Evolutionary conservation across 257 asterid genomes (phyloP), one percentile per base, ranked within the genome.

Genomic region (Anisodus tanguticus): DNA sequence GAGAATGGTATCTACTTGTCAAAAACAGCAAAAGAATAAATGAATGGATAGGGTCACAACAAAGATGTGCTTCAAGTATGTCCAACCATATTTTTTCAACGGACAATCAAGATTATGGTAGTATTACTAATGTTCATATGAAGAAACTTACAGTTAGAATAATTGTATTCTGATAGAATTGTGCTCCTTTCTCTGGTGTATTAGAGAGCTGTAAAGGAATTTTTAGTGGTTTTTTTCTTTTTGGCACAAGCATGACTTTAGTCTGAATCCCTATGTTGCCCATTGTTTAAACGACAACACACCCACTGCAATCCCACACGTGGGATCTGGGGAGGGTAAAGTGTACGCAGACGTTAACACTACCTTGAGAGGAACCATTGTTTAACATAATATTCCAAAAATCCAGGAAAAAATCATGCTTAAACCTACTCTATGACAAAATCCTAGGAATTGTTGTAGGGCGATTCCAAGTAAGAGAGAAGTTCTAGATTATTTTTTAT

Each of bases 41-140:
- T 5, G 45, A 22, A 51, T 51, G 81, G 71, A 76, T 8, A 31
- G 81, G 63, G 26, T 51, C 81, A 51, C 22, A 1, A 16, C 54
- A 39, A 7, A 69, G 53, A 69, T 39, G 53, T 16, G 26, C 53
- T 69, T 16, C 54, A 69, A 69, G 53, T 39, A 69, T 39, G 47
- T 69, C 26, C 63, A 76, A 26, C 41, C 60, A 51, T 6, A 51
- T 13, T 26, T 22, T 26, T 76, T 51, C 15, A 53, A 76, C 51
- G 81, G 63, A 26, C 16, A 37, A 47, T 76, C 63, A 51, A 51
- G 81, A 76, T 76, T 51, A 76, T 51, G 63, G 63, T 76, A 51
- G 47, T 13, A 76, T 26, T 51, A 51, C 19, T 26, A 51, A 9
- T 76, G 81, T 51, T 51, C 63, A 76, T 51, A 76, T 51, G 81